Percentiles rank a stretch among this genome's conserved stretches.
Conservation (phyloP, 345 rosid genomes). For the Ceriops tagal region DNA sequence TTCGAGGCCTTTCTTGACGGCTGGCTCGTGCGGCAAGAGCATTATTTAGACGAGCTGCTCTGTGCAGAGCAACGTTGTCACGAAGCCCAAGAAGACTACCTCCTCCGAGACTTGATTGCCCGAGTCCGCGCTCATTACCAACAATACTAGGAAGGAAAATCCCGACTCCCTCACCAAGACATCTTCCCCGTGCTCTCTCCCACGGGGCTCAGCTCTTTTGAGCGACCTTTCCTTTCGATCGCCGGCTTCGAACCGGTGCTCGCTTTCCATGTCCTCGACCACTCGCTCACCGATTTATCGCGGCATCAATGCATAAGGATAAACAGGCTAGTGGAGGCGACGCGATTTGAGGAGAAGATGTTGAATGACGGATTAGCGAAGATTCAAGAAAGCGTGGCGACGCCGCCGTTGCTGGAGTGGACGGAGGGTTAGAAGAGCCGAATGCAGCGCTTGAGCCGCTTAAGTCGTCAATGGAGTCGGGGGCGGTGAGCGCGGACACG, state of each 20-base stretch:
- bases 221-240: constrained; percentile 42
- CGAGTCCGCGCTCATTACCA: constrained; percentile 41
- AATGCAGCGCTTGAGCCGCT: constrained; percentile 10
- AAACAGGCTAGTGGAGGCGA: constrained; percentile 20
- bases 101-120: constrained; percentile 26
- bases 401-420: background rate
- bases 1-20: constrained; percentile 29
- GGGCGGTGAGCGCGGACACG: constrained; percentile 35
- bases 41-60: constrained; percentile 34
- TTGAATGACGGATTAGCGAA: constrained; percentile 38
- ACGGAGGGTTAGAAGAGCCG: background rate
- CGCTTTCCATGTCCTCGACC: constrained; percentile 25
- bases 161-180: constrained; percentile 19
- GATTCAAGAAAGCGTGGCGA: constrained; percentile 42
- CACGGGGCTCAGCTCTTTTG: constrained; percentile 39
- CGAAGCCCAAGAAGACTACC: constrained; percentile 22
- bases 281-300: constrained; percentile 32
- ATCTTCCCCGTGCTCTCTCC: constrained; percentile 37
- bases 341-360: constrained; percentile 29
- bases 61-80: constrained; percentile 14
- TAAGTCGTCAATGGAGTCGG: constrained; percentile 20
- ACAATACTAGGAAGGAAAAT: constrained; percentile 42
- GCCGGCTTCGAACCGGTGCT: constrained; percentile 44
- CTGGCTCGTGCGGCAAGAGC: constrained; percentile 46
- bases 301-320: constrained; percentile 30